phyloP scores from a whole-genome alignment of 495 filamentous ascomycete genomes.

The Rostrohypoxylon terebratum region DNA sequence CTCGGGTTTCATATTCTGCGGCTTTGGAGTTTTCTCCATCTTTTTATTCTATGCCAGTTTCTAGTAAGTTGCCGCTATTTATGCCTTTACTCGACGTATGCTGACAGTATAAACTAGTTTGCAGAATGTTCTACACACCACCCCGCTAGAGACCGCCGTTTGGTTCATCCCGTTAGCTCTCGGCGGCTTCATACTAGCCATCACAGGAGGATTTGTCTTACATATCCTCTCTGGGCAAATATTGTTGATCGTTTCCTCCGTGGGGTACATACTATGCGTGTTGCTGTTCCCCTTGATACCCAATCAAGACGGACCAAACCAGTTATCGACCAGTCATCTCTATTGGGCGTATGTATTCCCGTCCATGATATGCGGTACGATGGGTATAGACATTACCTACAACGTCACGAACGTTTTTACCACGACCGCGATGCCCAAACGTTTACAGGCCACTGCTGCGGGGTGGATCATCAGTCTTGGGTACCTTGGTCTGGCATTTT shows the following conservation, averaged over 20 bases:
- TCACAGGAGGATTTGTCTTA: slow-evolving; percentile 78
- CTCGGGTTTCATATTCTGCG: slow-evolving; percentile 73
- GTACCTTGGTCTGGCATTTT: slow-evolving; percentile 86
- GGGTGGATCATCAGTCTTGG: slow-evolving; percentile 67
- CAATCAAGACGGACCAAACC: slow-evolving; percentile 57
- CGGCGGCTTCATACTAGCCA: slow-evolving; percentile 78
- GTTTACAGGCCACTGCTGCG: slow-evolving; percentile 80
- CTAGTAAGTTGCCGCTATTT: slow-evolving; percentile 67
- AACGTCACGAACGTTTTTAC: slow-evolving; percentile 88
- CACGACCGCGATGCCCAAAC: slow-evolving; percentile 75
- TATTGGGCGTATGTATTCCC: slow-evolving; percentile 79
- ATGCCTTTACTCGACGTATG: neutral
- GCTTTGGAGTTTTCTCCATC: slow-evolving; percentile 81
- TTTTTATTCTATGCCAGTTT: slow-evolving; percentile 82
- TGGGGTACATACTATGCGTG: slow-evolving; percentile 71
- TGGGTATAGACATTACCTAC: slow-evolving; percentile 87
- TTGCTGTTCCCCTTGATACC: slow-evolving; percentile 81
- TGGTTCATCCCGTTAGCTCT: slow-evolving; percentile 83
- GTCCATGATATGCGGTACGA: slow-evolving; percentile 81
- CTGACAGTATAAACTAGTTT: slow-evolving; percentile 61
- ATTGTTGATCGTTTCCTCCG: slow-evolving; percentile 73
- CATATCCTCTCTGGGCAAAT: slow-evolving; percentile 79
- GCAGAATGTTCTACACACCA: slow-evolving; percentile 70
- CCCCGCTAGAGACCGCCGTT: slow-evolving; percentile 77
- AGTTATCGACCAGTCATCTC: slow-evolving; percentile 62